Base-by-base conservation (phyloP, 2,329 filamentous ascomycete genomes). In the Aspergillus brasiliensis region DNA sequence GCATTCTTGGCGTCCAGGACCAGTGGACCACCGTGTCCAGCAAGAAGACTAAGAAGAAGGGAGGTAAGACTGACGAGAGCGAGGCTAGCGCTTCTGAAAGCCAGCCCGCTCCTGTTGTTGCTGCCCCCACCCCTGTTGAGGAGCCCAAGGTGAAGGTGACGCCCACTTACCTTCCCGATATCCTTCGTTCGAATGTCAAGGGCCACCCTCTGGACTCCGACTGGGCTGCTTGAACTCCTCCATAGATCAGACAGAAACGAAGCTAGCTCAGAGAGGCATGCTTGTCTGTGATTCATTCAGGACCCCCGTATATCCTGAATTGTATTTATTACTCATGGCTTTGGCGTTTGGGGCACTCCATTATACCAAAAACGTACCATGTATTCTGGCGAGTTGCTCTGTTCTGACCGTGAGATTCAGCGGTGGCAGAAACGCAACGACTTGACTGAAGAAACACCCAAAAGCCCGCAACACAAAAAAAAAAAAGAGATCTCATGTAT, bases 11-110 rank as follows among this genome's bases (percentile, higher is more conserved):
- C 52, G 78, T 79, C 53, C 67, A 75, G 48, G 81, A 82, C 58
- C 82, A 82, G 55, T 88, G 86, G 86, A 86, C 82, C 64, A 85
- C 84, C 8, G 86, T 88, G 23, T 78, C 82, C 31, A 84, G 78
- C 69, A 87, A 87, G 78, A 81, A 83, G 72, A 81, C 81, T 72
- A 83, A 82, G 72, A 82, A 81, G 73, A 77, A 75, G 65, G 69
- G 72, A 17, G 73, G 71, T 60, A 78, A 75, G 60, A 66, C 69
- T 37, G 76, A 77, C 19, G 78, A 80, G 52, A 80, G 79, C 52
- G 82, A 83, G 62, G 71, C 72, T 54, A 80, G 78, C 63, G 73
- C 69, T 27, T 71, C 75, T 5, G 75, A 78, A 62, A 70, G 58
- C 62, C 72, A 72, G 63, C 64, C 70, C 17, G 54, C 66, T 17